Base-by-base conservation (phyloP, 2,329 filamentous ascomycete species). In the Alternaria sp. region DNA sequence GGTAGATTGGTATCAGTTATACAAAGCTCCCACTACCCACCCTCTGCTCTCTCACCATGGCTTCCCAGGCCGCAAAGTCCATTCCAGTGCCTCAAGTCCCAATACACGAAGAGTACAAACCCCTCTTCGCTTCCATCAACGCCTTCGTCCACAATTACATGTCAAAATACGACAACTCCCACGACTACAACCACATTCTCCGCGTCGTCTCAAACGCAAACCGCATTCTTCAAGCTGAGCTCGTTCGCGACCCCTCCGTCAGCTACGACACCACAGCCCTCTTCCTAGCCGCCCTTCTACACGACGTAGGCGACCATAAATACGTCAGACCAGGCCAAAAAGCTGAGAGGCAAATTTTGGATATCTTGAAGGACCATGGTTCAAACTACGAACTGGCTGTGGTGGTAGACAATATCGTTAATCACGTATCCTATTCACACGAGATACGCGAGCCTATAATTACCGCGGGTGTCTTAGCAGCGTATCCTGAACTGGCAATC, bases 291-390 rank as follows among this genome's bases (percentile, higher is more conserved):
- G 92, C 91, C 5, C 73, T 79, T 9, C 69, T 80, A 1, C 94
- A 97, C 81, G 94, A 97, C 73, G 90, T 97, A 17, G 93, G 92
- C 64, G 94, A 97, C 81, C 89, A 87, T 78, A 97, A 97, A 81
- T 97, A 97, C 78, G 65, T 74, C 59, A 82, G 86, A 1, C 61
- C 72, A 0, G 86, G 84, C 59, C 83, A 90, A 68, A 86, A 90
- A 74, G 74, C 83, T 5, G 83, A 86, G 3, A 88, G 86, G 13
- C 81, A 88, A 65, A 84, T 92, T 30, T 79, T 81, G 15, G 79
- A 84, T 26, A 78, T 90, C 7, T 85, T 93, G 2, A 66, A 84
- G 13, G 83, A 84, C 17, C 81, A 86, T 25, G 89, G 90, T 25
- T 89, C 88, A 10, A 77, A 84, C 0, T 74, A 82, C 2, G 77